A percentile compares a stretch with the other conserved stretches of the same genome.
Evolutionary conservation across 345 rosid genomes (phyloP).

Genomic region (Physaria fendleri): DNA sequence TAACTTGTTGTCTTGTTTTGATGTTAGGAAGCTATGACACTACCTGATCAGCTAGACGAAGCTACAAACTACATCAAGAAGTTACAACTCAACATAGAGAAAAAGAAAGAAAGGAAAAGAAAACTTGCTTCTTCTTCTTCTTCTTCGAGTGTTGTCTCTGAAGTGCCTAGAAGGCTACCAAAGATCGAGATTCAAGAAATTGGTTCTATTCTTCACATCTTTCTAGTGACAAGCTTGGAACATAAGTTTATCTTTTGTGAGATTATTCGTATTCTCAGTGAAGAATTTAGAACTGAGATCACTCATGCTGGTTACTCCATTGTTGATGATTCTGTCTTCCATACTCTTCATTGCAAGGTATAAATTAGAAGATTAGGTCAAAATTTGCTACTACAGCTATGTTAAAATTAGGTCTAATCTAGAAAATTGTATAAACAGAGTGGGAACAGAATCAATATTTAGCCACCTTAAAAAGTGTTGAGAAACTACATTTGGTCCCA

Average conservation of each 20-base stretch:
- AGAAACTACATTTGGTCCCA: too few species aligned
- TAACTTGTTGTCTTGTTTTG: too few species aligned
- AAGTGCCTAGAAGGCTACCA: conserved; percentile 7
- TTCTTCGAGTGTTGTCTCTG: neutral
- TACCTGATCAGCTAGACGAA: conserved; percentile 34
- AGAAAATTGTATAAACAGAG: neutral
- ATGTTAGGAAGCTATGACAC: conserved; percentile 19
- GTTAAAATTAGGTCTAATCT: neutral
- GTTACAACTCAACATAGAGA: conserved; percentile 29
- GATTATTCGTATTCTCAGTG: conserved; percentile 21
- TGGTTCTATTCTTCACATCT: conserved; percentile 18
- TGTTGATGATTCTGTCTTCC: conserved; percentile 25
- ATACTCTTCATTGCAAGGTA: conserved; percentile 35
- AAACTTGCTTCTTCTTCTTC: conserved; percentile 23
- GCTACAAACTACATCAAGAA: conserved; percentile 31
- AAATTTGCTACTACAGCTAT: neutral
- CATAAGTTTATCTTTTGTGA: conserved; percentile 22
- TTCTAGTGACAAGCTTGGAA: conserved; percentile 30
- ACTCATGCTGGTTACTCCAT: conserved; percentile 27
- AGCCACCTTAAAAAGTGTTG: too few species aligned
- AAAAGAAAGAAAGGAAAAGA: conserved; percentile 18
- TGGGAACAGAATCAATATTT: neutral
- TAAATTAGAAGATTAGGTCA: neutral
- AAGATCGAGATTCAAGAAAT: conserved; percentile 26
- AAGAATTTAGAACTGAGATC: conserved; percentile 22